Evolutionary conservation across 176 grass and related monocot genomes (phyloP), one percentile per base, ranked within the genome.

Genomic region (Musa troglodytarum): DNA sequence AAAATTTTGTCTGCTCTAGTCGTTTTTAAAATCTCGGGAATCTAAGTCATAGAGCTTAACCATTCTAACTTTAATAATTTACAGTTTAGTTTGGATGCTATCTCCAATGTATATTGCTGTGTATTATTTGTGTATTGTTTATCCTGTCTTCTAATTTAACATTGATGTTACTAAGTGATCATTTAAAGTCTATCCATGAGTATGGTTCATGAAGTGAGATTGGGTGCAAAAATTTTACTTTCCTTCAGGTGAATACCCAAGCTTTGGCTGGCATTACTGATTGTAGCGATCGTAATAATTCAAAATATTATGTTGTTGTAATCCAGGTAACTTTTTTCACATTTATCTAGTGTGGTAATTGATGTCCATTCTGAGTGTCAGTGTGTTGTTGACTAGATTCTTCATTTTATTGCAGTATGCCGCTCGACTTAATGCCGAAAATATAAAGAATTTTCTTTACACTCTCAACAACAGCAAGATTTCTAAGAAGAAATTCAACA

Each of bases 271-370:
- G 82, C 76, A 77, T 99, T 70, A 82, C 87, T 76, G 90, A 89
- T 69, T 99, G 95, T 64, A 94, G 84, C 54, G 82, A 99, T 79
- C 95, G 71, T 13, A 99, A 93, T 28, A 91, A 99, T 86, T 99
- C 90, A 67, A 99, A 99, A 81, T 99, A 99, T 79, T 99, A 99
- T 82, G 84, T 93, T 11, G 70, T 99, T 75, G 85, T 99, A 64
- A 79, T 99, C 86, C 95, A 94, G 90, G 95, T 94, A 83, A 79
- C 9, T 52, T 70, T 43, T 50, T 81, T 73, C 22, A 76, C 75
- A 81, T 71, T 23, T 82, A 62, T 51, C 54, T 21, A 62, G 25
- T 51, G 50, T 51, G 54, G 63, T 73, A 76, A 75, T 63, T 43
- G n/a, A 56, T 14, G 21, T 77, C 65, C 54, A 9, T 19, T 68